Percentiles rank a stretch among this genome's conserved stretches.
These are phyloP conservation scores for Vigna trinervia DNA, from an alignment of 306 rosid genomes.

Conservation along the genomic window DNA sequence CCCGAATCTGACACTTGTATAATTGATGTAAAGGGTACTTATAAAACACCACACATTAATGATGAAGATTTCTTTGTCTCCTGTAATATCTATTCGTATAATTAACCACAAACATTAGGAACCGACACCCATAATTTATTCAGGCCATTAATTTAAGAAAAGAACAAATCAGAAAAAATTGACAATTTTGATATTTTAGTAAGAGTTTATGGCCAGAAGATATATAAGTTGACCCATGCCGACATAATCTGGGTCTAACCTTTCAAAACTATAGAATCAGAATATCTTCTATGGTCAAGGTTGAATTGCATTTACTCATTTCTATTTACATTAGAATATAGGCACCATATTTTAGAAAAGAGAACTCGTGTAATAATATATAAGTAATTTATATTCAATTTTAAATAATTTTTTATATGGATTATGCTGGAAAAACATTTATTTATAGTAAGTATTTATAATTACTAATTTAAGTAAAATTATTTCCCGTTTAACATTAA, in stretches of 20 bases:
- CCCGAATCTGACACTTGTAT: neutral
- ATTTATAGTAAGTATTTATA: no score
- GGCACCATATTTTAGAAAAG: no score
- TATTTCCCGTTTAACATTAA: no score
- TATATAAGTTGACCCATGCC: slow-evolving; percentile 9
- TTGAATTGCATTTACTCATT: neutral
- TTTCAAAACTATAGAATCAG: neutral
- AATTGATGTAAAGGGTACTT: slow-evolving; percentile 7
- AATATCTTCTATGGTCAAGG: neutral
- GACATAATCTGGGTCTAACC: slow-evolving; percentile 11
- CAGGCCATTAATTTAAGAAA: slow-evolving; percentile 7
- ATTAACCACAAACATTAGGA: slow-evolving; percentile 45
- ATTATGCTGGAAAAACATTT: no score
- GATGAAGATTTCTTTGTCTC: slow-evolving; percentile 45
- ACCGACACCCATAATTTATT: slow-evolving; percentile 48
- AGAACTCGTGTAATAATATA: no score
- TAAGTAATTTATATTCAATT: no score
- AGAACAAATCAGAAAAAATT: slow-evolving; percentile 24
- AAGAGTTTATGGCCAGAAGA: neutral
- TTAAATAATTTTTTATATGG: no score
- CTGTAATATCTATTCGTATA: slow-evolving; percentile 37
- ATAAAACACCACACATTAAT: neutral
- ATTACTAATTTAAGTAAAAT: no score
- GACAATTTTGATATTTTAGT: slow-evolving; percentile 15
- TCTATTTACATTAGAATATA: no score